phyloP scores from a whole-genome alignment of 2,329 filamentous ascomycete genomes.

The Aspergillaceae sp. region DNA sequence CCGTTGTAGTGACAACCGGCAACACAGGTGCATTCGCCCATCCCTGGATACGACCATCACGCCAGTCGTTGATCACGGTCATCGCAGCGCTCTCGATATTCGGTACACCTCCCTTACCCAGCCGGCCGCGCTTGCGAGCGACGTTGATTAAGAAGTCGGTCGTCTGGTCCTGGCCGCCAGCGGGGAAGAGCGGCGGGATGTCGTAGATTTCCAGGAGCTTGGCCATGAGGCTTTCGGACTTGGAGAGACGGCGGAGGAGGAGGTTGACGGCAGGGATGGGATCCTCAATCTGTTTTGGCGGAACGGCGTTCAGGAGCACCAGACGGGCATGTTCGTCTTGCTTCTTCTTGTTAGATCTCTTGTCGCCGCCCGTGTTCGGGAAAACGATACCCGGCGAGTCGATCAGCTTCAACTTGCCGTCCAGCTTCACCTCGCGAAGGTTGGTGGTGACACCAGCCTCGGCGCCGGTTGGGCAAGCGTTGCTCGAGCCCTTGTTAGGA shows the following conservation, averaged over 20 bases:
- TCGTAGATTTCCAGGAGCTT: conserved; percentile 79
- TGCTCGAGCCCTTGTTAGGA: conserved; percentile 53
- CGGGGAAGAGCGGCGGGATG: conserved; percentile 65
- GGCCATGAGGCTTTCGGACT: conserved; percentile 62
- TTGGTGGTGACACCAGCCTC: conserved; percentile 88
- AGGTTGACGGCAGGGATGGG: conserved; percentile 78
- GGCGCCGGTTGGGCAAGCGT: conserved; percentile 76
- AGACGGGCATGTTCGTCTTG: conserved; percentile 73
- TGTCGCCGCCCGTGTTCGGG: conserved; percentile 54
- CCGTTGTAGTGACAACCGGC: conserved; percentile 42
- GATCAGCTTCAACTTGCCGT: conserved; percentile 86
- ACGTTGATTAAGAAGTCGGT: conserved; percentile 93
- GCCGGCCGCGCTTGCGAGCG: conserved; percentile 78
- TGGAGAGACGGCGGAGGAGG: conserved; percentile 70
- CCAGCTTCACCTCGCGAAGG: conserved; percentile 82
- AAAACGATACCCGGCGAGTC: conserved; percentile 95
- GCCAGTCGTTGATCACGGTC: conserved; percentile 92
- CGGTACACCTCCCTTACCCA: conserved; percentile 82
- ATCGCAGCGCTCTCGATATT: conserved; percentile 83
- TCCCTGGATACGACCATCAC: conserved; percentile 87
- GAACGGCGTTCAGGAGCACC: conserved; percentile 81
- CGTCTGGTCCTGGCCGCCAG: conserved; percentile 60
- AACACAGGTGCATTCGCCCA: conserved; percentile 73
- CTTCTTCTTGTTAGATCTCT: conserved; percentile 52
- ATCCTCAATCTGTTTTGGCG: conserved; percentile 89